These are phyloP conservation scores for Phlebiopsis flavidoalba DNA, from an alignment of 768 basidiomycete species.

Conservation along the genomic window DNA sequence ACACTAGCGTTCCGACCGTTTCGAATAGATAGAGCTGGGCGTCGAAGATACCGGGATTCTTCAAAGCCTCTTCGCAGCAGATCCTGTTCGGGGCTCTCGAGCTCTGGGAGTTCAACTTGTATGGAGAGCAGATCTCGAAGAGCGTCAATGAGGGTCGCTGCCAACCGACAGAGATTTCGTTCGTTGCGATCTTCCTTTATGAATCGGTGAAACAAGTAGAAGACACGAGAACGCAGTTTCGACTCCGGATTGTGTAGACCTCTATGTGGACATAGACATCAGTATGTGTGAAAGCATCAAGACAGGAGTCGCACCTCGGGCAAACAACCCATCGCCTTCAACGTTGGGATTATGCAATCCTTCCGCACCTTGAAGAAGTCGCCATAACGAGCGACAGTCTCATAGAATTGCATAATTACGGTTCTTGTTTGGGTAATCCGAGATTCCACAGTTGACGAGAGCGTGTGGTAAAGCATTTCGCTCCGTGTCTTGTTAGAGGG, in stretches of 20 bases:
- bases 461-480: conserved; percentile 84
- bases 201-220: conserved; percentile 91
- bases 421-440: conserved; percentile 77
- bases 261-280: conserved; percentile 36
- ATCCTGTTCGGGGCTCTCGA: conserved; percentile 66
- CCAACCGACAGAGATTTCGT: conserved; percentile 72
- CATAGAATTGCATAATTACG: conserved; percentile 89
- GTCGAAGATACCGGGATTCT: conserved; percentile 68
- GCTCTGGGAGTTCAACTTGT: conserved; percentile 68
- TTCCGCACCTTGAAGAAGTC: conserved; percentile 96
- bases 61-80: conserved; percentile 76
- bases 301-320: conserved; percentile 49
- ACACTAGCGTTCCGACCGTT: conserved; percentile 79
- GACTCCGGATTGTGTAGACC: conserved; percentile 80
- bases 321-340: conserved; percentile 92
- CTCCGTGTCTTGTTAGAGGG: conserved; percentile 85
- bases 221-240: conserved; percentile 70
- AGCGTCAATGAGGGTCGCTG: conserved; percentile 63
- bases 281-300: conserved; percentile 2
- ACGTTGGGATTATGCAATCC: conserved; percentile 79
- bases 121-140: conserved; percentile 77
- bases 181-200: conserved; percentile 79
- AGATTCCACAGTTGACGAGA: conserved; percentile 79
- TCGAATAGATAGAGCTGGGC: conserved; percentile 95
- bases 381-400: conserved; percentile 84